Conservation (phyloP, 371 early-diverging fungal species). For the Mortierella sp. region DNA sequence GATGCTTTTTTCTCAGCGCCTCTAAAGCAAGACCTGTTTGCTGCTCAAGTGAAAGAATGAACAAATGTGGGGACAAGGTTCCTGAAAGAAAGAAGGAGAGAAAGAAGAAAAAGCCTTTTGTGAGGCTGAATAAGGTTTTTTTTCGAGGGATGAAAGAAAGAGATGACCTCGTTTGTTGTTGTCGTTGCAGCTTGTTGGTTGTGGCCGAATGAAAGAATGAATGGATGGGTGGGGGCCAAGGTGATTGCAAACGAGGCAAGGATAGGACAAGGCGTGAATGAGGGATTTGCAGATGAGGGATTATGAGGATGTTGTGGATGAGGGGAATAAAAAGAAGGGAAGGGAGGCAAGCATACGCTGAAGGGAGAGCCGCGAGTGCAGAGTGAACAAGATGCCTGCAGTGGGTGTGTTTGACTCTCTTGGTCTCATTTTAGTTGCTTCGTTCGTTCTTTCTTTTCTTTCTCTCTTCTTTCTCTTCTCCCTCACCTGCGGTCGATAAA, state of each 20-base stretch:
- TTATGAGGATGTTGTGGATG: not conserved
- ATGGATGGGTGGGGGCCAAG: too few relatives aligned
- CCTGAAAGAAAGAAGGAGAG: not conserved
- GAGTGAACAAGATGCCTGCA: too few relatives aligned
- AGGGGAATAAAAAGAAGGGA: not conserved
- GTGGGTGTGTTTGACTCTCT: too few relatives aligned
- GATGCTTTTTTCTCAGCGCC: not conserved
- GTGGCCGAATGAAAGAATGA: too few relatives aligned
- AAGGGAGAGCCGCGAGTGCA: not conserved
- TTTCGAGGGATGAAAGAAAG: not conserved
- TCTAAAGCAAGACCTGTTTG: too few relatives aligned
- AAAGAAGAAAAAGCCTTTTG: not conserved
- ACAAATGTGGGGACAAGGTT: not conserved
- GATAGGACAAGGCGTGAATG: not conserved
- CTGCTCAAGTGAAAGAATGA: too few relatives aligned
- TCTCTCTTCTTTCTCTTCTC: not conserved
- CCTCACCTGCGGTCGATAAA: too few relatives aligned
- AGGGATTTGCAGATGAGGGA: constrained; percentile 7
- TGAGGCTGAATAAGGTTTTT: constrained; percentile 3
- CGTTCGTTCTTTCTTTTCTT: not conserved
- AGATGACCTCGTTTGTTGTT: constrained; percentile 3
- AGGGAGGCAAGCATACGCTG: too few relatives aligned
- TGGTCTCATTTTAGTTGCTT: not conserved
- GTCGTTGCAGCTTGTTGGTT: not conserved
- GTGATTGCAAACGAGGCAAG: too few relatives aligned